Evolutionary conservation across 2,329 filamentous ascomycete species (phyloP).

Genomic region (Hypoxylon sp.): DNA sequence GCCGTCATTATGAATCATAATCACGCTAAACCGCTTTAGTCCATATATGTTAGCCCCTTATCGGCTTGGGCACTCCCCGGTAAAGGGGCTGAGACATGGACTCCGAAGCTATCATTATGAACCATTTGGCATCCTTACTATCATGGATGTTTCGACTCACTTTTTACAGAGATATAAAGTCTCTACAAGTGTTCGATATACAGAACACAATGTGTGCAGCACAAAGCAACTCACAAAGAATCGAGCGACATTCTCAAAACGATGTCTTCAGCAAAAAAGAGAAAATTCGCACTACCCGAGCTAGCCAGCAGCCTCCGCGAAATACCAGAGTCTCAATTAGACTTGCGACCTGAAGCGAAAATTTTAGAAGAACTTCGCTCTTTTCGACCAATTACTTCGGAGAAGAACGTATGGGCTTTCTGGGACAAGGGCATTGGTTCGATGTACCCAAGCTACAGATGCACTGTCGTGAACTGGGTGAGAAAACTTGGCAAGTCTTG

Average conservation of each 20-base stretch:
- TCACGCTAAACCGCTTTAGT: constrained; percentile 3
- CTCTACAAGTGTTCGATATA: constrained; percentile 1
- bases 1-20: constrained; percentile 27
- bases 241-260: constrained; percentile 1
- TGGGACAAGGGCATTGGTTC: constrained; percentile 58
- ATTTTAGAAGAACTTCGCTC: constrained; percentile 50
- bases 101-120: constrained; percentile 4
- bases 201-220: neutral
- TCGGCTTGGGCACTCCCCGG: too few species aligned
- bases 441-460: constrained; percentile 58
- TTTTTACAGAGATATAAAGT: constrained; percentile 3
- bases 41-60: neutral
- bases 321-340: constrained; percentile 45
- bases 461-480: constrained; percentile 61
- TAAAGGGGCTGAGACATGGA: neutral
- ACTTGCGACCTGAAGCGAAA: constrained; percentile 53
- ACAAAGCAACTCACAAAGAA: neutral
- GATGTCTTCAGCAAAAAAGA: constrained; percentile 13
- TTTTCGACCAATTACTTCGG: constrained; percentile 55
- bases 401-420: constrained; percentile 63
- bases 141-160: neutral
- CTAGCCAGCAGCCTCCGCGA: constrained; percentile 44
- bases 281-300: constrained; percentile 45
- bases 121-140: neutral
- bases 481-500: constrained; percentile 58